Base-by-base conservation (phyloP, 2,329 filamentous ascomycete species). In the Colletotrichum sidae region DNA sequence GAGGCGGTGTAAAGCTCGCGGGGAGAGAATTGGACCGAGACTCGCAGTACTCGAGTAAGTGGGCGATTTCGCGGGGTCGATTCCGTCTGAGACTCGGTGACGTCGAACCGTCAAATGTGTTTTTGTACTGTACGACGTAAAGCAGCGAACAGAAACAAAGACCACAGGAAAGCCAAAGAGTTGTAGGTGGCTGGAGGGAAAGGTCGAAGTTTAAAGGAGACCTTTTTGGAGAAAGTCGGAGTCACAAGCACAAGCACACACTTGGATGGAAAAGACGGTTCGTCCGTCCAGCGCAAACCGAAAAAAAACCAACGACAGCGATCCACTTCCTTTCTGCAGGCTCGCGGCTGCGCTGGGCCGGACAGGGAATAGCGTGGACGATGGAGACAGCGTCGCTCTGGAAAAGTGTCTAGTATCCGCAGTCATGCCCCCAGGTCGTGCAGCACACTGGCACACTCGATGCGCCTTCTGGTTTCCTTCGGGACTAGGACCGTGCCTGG, bases 321-420 rank as follows among this genome's bases (percentile, higher is more conserved):
- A 55, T 65, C 64, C 64, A 67, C 64, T 60, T 42, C 45, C 45
- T 47, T 39, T 44, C 64, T 67, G 64, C 64, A 60, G 60, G 64
- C 63, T 63, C 38, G 52, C 63, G 63, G 59, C 58, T 66, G 63
- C 53, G 50, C 47, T 63, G 58, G 15, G 41, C 63, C 37, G 59
- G 42, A 57, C 59, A 63, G 46, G 63, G 63, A 63, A 57, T 66
- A 66, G 63, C 59, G 51, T 65, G 51, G 57, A 51, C 47, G 55
- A 46, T 17, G 12, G 15, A 17, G 17, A 46, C 44, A 46, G 25
- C 25, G 25, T 25, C 25, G 25, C 25, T 25, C 25, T 25, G 25
- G 25, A 17, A 46, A 46, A 13, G 42, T 35, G 52, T 53, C 47
- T 58, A 38, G 56, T 37, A 65, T 55, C 56, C 61, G 57, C 45